Base-by-base conservation (phyloP, 345 rosid species). In the Euphorbia lathyris region DNA sequence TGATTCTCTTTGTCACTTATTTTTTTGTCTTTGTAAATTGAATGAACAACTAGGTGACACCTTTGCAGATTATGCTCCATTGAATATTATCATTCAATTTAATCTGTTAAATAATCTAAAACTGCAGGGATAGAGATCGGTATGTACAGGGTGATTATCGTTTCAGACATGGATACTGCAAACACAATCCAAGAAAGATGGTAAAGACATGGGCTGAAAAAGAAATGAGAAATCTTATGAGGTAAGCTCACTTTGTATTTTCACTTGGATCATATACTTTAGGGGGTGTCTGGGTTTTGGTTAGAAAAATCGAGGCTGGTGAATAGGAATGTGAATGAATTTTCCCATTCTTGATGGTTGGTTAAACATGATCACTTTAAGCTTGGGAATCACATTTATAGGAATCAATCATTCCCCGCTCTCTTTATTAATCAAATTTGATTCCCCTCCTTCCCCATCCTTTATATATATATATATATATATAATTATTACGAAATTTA, bases 201-300 rank as follows among this genome's bases (percentile, higher is more conserved):
- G 98, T 94, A 27, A 87, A 91, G 78, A 94, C 92, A 0, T 94
- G 98, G 98, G 98, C 98, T 76, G 98, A 94, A 78, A 94, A 94
- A 72, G 98, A 94, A 85, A 86, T 88, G 85, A 86, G 98, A 79
- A 94, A 94, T 84, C 97, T 91, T 66, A 71, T 87, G 86, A 91
- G 98, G 98, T 87, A 74, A 74, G 30, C 17, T 42, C 13, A 68
- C 36, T 26, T 14, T 42, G 40, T 36, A 47, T 58, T 65, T 47
- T 72, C 13, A 32, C 25, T 20, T 13, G 25, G 63, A 29, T 42
- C 38, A 42, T 42, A 63, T 20, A 30, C 66, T 17, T 47, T 57
- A 69, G 19, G 36, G 36, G 36, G 36, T 32, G 36, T n/a, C n/a
- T n/a, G n/a, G n/a, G n/a, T n/a, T 32, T 32, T 32, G 36, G 36